A percentile compares a stretch with the other conserved stretches of the same genome.
These are phyloP conservation scores for Boletales sp. DNA, from an alignment of 768 basidiomycete genomes.

Conservation along the genomic window DNA sequence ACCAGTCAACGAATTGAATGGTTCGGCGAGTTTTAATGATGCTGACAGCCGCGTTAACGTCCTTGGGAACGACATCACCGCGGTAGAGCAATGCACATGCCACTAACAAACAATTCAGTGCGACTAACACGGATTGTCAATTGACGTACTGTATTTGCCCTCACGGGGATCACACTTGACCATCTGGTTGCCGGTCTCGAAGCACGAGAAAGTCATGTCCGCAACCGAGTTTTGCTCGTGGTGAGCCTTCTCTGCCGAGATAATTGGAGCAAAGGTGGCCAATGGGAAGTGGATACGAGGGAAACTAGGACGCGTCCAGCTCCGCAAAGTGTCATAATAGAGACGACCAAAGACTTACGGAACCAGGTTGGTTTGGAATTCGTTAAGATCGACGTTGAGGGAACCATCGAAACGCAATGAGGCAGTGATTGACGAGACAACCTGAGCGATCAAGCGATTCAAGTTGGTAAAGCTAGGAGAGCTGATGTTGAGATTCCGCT, in stretches of 20 bases:
- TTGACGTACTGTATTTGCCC: conserved; percentile 65
- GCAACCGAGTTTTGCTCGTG: conserved; percentile 98
- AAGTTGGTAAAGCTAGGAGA: conserved; percentile 93
- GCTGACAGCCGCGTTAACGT: conserved; percentile 70
- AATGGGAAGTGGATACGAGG: conserved; percentile 98
- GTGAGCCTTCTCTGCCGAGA: conserved; percentile 90
- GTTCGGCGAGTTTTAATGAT: conserved; percentile 78
- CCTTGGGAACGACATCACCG: conserved; percentile 77
- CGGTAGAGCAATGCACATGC: conserved; percentile 70
- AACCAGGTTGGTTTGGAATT: conserved; percentile 99
- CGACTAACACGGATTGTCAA: not conserved
- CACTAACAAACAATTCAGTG: conserved; percentile 34
- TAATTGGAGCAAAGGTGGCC: conserved; percentile 92
- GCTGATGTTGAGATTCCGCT: conserved; percentile 82
- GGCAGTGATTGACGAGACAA: conserved; percentile 96
- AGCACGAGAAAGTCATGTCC: conserved; percentile 95
- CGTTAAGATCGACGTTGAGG: conserved; percentile 77
- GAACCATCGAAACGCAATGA: conserved; percentile 70
- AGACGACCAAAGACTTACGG: conserved; percentile 56
- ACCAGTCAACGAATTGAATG: conserved; percentile 79
- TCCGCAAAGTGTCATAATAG: not conserved
- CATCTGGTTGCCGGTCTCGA: conserved; percentile 78
- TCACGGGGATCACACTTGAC: conserved; percentile 76
- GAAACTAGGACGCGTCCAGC: conserved; percentile 52
- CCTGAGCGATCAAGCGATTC: conserved; percentile 96